phyloP scores from a whole-genome alignment of 164 flowering plant genomes.

The Magnolia kwangsiensis region DNA sequence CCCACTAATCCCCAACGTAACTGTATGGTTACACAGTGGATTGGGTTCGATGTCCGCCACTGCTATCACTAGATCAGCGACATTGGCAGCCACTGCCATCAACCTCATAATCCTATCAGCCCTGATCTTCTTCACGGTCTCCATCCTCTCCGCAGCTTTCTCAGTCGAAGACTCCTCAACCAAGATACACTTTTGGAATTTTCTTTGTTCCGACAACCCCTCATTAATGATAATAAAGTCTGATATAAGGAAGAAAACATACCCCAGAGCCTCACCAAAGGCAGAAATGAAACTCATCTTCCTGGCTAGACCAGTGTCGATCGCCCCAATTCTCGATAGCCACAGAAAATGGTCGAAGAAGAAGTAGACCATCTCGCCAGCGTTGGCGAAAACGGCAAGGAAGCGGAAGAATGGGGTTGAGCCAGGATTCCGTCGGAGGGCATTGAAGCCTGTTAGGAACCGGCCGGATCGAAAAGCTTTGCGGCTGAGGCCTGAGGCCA shows the following conservation, averaged over 20 bases:
- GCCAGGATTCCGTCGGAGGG: conserved; percentile 67
- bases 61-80: conserved; percentile 81
- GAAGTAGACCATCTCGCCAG: conserved; percentile 97
- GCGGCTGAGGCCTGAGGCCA: conserved; percentile 82
- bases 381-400: conserved; percentile 63
- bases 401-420: conserved; percentile 39
- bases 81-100: conserved; percentile 84
- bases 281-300: conserved; percentile 90
- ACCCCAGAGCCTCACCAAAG: conserved; percentile 84
- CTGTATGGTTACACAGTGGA: conserved; percentile 76
- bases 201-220: conserved; percentile 45
- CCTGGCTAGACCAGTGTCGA: conserved; percentile 55
- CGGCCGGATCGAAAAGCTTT: conserved; percentile 89
- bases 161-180: conserved; percentile 14
- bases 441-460: conserved; percentile 87
- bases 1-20: conserved; percentile 89
- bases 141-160: conserved; percentile 25
- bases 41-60: conserved; percentile 93
- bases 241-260: conserved; percentile 64
- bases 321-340: conserved; percentile 73
- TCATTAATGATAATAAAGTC: conserved; percentile 55
- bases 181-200: conserved; percentile 10
- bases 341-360: conserved; percentile 89
- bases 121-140: conserved; percentile 41
- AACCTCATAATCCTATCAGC: conserved; percentile 83